Conservation (phyloP, 2,329 filamentous ascomycete species). For the Trichoderma brevicompactum region DNA sequence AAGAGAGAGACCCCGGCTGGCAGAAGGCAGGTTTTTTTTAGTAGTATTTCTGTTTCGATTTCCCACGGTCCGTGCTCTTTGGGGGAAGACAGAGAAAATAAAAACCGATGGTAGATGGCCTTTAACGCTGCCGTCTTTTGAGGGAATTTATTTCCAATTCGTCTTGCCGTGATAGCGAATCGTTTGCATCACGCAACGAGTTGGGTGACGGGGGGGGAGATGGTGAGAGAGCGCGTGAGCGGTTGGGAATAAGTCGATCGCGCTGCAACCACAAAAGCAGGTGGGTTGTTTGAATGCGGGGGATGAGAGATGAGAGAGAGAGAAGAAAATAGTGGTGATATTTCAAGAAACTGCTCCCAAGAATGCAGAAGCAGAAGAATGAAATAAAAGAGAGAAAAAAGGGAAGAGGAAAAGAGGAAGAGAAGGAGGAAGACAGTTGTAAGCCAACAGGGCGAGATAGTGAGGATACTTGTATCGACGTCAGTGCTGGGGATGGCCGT, state of each 20-base stretch:
- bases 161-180: background rate
- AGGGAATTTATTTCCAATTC: constrained; percentile 3
- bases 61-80: no score
- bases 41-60: no score
- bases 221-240: constrained; percentile 21
- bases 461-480: background rate
- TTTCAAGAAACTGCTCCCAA: no score
- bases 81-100: no score
- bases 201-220: constrained; percentile 14
- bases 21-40: background rate
- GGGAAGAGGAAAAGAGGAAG: background rate
- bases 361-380: background rate
- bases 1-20: constrained; percentile 8
- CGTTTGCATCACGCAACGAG: constrained; percentile 25
- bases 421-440: background rate
- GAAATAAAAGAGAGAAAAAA: background rate
- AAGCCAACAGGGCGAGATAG: background rate
- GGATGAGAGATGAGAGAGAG: background rate
- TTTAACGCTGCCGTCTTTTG: background rate
- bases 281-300: background rate
- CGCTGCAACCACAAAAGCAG: background rate
- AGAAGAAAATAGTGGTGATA: background rate
- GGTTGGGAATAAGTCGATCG: constrained; percentile 6
- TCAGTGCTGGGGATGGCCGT: background rate
- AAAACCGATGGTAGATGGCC: no score